Conservation (phyloP, 148 eudicot genomes). For the Rhododendron molle region DNA sequence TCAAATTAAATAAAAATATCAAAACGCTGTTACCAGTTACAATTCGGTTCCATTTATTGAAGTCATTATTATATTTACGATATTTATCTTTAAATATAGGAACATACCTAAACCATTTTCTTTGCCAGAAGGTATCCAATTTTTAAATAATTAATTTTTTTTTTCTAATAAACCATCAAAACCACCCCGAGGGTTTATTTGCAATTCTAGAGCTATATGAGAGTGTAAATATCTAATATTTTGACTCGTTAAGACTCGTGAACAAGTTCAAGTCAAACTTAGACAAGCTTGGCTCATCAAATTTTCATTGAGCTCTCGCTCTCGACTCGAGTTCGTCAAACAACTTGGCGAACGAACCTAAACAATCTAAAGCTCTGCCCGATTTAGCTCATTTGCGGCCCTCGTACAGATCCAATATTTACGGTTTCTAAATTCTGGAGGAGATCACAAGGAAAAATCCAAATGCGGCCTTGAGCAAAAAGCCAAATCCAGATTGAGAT, state of each 20-base stretch:
- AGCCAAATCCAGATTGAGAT: not conserved
- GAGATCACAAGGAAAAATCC: not conserved
- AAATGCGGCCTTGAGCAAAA: not conserved
- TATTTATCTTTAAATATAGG: not conserved
- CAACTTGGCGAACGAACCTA: too few species aligned
- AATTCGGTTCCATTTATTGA: not conserved
- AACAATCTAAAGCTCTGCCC: too few species aligned
- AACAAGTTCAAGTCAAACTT: too few species aligned
- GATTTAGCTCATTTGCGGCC: too few species aligned
- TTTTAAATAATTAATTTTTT: not conserved
- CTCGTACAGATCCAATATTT: too few species aligned
- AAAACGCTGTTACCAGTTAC: not conserved
- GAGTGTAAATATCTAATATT: too few species aligned
- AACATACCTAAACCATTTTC: not conserved
- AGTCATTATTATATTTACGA: not conserved
- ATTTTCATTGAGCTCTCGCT: too few species aligned
- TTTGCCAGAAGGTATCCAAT: not conserved
- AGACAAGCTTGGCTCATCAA: not conserved
- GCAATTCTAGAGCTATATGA: not conserved
- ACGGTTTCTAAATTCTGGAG: not conserved
- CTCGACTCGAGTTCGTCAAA: too few species aligned
- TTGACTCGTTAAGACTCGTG: too few species aligned
- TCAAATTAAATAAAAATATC: not conserved
- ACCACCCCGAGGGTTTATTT: not conserved
- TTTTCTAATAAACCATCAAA: not conserved